Conservation (phyloP, 352 stramenopile genomes). For the Phytophthora cactorum region DNA sequence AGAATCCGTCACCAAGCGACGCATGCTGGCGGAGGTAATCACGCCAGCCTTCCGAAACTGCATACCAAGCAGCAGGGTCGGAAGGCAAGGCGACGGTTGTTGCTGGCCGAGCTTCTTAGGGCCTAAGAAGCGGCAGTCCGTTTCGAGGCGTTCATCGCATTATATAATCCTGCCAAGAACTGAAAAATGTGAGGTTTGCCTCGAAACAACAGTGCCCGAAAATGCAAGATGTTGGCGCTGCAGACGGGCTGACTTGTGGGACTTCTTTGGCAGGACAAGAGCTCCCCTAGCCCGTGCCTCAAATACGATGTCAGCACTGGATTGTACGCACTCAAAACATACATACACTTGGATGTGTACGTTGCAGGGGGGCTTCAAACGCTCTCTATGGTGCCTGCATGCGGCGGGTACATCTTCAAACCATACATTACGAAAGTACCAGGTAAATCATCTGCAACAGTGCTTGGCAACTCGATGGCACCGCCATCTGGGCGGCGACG, state of each 20-base stretch:
- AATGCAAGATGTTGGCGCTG: conserved; percentile 18
- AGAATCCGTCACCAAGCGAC: neutral
- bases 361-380: conserved; percentile 14
- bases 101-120: conserved; percentile 8
- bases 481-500: conserved; percentile 7
- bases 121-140: conserved; percentile 15
- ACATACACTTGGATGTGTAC: conserved; percentile 40
- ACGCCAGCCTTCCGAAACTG: conserved; percentile 5
- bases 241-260: conserved; percentile 9
- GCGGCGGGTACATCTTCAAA: neutral
- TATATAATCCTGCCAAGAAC: neutral
- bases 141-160: conserved; percentile 14
- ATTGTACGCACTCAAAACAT: conserved; percentile 19
- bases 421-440: neutral
- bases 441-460: neutral
- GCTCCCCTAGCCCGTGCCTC: conserved; percentile 17
- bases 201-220: conserved; percentile 8
- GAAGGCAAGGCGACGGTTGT: neutral
- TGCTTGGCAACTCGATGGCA: conserved; percentile 3
- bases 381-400: conserved; percentile 19
- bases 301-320: conserved; percentile 25
- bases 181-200: conserved; percentile 15
- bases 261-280: conserved; percentile 20
- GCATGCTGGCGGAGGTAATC: conserved; percentile 7
- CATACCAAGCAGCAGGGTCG: neutral